Evolutionary conservation across 2,329 filamentous ascomycete species (phyloP), one percentile per base, ranked within the genome.

Genomic region (Fusarium metavorans): DNA sequence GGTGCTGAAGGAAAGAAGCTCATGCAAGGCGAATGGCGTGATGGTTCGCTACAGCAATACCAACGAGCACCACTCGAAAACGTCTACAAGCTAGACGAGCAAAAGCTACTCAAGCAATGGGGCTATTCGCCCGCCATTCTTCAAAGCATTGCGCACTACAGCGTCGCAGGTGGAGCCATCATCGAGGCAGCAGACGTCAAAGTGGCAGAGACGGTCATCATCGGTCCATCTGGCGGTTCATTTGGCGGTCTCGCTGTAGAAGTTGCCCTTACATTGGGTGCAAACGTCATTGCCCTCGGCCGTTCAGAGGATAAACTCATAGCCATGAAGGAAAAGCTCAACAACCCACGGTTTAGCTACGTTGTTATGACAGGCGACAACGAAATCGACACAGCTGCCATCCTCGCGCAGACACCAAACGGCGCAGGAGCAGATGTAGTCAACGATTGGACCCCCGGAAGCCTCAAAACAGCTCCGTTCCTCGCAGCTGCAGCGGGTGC

Each of bases 141-240:
- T 20, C 56, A 54, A 14, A 68, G 60, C 18, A 58, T 68, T 3
- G 62, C 62, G 6, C 45, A 57, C 20, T 62, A 69, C 23, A 56
- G 30, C 1, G 67, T 56, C 34, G 67, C 61, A 6, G 67, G 56
- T 7, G 67, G 63, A 9, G 67, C 62, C 27, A 43, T 60, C 20
- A 39, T 69, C 18, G 67, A 66, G 18, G 67, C 63, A 23, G 67
- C 56, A 35, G 67, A 66, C 18, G 63, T 66, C 13, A 69, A 45
- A 10, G 54, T 69, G n/a, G 67, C 62, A 11, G 56, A 69, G 63
- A 69, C 56, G 6, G 63, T 66, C 43, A 41, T 69, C 18, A 58
- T 69, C 23, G 67, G 63, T 10, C 67, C 67, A 16, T 69, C 54
- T 16, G 48, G 66, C 6, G 66, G 66, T 13, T 68, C 66, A 7